Evolutionary conservation across 1,139 yeast species (phyloP).

Genomic region (Protomyces pachydermus): DNA sequence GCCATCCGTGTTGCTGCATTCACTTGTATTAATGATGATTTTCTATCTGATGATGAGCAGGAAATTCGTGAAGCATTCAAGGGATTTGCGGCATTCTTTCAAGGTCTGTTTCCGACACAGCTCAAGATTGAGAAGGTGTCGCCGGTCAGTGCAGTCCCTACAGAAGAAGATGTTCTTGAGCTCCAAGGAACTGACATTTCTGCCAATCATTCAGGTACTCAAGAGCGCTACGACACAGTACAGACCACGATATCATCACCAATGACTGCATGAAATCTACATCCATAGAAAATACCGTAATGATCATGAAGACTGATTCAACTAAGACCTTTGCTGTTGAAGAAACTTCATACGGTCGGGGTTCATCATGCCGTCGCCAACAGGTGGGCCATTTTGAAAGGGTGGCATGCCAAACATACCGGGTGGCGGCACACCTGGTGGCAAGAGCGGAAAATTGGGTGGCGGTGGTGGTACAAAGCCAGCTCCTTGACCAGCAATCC

Average conservation of each 20-base stretch:
- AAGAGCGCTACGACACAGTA: too few species aligned
- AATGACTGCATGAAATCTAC: too few species aligned
- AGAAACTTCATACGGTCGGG: conserved; percentile 10
- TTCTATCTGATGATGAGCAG: background rate
- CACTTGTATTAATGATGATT: conserved; percentile 4
- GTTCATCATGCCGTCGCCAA: background rate
- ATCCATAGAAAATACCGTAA: too few species aligned
- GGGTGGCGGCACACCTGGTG: background rate
- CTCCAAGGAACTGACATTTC: too few species aligned
- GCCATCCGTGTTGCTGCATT: background rate
- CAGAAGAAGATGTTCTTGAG: background rate
- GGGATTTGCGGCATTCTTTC: background rate
- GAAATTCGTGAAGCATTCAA: background rate
- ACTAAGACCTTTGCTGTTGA: background rate
- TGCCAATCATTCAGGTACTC: too few species aligned
- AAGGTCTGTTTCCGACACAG: background rate
- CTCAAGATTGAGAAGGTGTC: background rate
- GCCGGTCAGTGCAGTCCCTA: background rate
- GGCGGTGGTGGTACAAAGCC: background rate
- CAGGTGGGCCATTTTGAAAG: background rate
- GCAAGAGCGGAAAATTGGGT: background rate
- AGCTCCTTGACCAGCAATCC: background rate
- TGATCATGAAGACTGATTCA: too few species aligned
- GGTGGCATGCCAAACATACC: background rate
- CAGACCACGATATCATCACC: too few species aligned